These are phyloP conservation scores for Termitomyces sp. DNA, from an alignment of 768 basidiomycete species.

Conservation along the genomic window DNA sequence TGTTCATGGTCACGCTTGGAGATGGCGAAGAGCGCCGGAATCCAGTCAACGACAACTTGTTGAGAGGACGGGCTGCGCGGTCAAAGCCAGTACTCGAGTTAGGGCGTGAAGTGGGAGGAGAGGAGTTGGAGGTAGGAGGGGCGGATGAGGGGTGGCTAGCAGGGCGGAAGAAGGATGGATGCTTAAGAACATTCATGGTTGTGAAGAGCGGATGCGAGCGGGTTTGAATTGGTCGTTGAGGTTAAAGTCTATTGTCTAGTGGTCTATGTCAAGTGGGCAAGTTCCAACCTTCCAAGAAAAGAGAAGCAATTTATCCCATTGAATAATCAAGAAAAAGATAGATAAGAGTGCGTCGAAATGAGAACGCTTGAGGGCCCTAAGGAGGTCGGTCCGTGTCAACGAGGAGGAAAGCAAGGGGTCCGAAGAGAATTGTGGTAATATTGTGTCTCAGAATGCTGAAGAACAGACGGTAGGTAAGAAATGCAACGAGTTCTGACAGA, in stretches of 20 bases:
- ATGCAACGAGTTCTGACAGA: constrained; percentile 4
- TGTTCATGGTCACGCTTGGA: constrained; percentile 24
- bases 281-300: constrained; percentile 15
- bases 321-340: constrained; percentile 23
- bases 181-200: constrained; percentile 64
- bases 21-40: constrained; percentile 55
- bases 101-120: constrained; percentile 23
- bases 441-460: constrained; percentile 37
- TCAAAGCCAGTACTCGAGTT: constrained; percentile 36
- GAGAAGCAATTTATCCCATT: constrained; percentile 49
- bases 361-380: constrained; percentile 37
- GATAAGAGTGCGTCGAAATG: constrained; percentile 11
- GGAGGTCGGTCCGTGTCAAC: constrained; percentile 76
- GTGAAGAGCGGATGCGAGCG: constrained; percentile 14
- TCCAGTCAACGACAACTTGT: constrained; percentile 52
- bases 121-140: constrained; percentile 27
- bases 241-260: constrained; percentile 22
- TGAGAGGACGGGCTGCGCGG: constrained; percentile 43
- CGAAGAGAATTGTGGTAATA: constrained; percentile 53
- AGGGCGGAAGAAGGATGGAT: constrained; percentile 61
- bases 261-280: constrained; percentile 23
- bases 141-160: constrained; percentile 62
- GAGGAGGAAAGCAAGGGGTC: constrained; percentile 52
- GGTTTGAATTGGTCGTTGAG: constrained; percentile 1
- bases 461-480: constrained; percentile 6